Evolutionary conservation across 164 flowering plant genomes (phyloP), one percentile per base, ranked within the genome.

Genomic region (Brasenia schreberi): DNA sequence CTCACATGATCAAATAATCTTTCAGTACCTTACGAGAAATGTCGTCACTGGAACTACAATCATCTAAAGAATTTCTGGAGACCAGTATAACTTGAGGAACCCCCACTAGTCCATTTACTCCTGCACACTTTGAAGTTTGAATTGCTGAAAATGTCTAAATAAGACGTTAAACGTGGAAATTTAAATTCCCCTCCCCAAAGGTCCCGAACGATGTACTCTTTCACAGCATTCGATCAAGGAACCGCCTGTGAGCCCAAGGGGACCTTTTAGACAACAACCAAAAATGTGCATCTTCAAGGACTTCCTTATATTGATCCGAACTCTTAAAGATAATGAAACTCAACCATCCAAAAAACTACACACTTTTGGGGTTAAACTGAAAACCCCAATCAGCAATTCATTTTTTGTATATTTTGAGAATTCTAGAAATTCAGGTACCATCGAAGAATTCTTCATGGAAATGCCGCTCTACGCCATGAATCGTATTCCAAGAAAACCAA

Each of bases 401-500:
- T n/a, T 90, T 96, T 33, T 85, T 87, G 81, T 93, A 93, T 61
- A 87, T 75, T 65, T 79, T 85, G 4, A 96, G 92, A 5, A 90
- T 85, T 61, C 86, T 75, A 0, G 98, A 80, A 16, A 84, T 72
- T 4, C 97, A 88, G 67, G 76, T 74, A 45, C 81, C 84, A 68
- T 87, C 82, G 75, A 93, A 93, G 74, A 90, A 93, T 64, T 93
- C 97, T 39, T 73, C 66, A 61, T 88, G 68, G 2, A 77, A 78
- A 0, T 4, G 16, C 33, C 72, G 78, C 83, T 93, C 98, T 0
- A 76, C 81, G 67, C 86, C 94, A 78, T 93, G 92, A 19, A 93
- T 88, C 14, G 82, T 84, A 68, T 79, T 81, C 98, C 97, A 93
- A 4, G 78, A 67, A 73, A 93, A 90, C 98, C 97, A 93, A 75